phyloP scores from a whole-genome alignment of 768 basidiomycete genomes.

The Boletus reticulatus region DNA sequence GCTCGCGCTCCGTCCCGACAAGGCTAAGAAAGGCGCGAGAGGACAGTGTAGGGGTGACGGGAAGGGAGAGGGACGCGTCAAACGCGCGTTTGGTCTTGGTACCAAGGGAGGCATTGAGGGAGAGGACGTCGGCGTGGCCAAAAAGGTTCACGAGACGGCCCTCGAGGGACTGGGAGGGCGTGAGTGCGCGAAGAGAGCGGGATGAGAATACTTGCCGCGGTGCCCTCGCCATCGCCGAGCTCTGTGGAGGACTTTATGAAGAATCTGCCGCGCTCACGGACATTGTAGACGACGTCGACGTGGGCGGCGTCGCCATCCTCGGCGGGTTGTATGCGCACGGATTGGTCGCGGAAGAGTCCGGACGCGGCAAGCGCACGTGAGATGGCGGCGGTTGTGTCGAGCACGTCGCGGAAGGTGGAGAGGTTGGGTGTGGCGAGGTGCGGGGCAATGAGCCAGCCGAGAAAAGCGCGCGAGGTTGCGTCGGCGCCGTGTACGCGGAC shows the following conservation, averaged over 20 bases:
- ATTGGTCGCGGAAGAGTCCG: constrained; percentile 72
- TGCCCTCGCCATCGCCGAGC: constrained; percentile 91
- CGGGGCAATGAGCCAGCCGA: constrained; percentile 75
- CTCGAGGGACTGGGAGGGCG: constrained; percentile 57
- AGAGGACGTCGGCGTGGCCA: constrained; percentile 87
- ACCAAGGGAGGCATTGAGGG: constrained; percentile 79
- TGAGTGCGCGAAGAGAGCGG: not conserved
- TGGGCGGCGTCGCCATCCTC: constrained; percentile 55
- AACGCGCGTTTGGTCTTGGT: constrained; percentile 87
- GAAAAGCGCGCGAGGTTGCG: constrained; percentile 75
- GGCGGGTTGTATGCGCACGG: constrained; percentile 60
- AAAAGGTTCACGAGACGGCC: constrained; percentile 85
- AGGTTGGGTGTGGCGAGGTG: constrained; percentile 35
- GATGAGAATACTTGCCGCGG: constrained; percentile 59
- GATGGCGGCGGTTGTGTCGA: constrained; percentile 68
- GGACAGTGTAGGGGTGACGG: constrained; percentile 57
- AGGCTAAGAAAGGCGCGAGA: constrained; percentile 69
- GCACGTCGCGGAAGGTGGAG: constrained; percentile 56
- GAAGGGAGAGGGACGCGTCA: constrained; percentile 63
- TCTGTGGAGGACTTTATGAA: constrained; percentile 85
- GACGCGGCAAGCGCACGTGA: constrained; percentile 65
- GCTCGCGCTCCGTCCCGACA: constrained; percentile 78
- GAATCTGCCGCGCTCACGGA: constrained; percentile 73
- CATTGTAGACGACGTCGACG: constrained; percentile 77
- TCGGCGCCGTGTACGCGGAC: constrained; percentile 80